A percentile compares a stretch with the other conserved stretches of the same genome.
Evolutionary conservation across 1,284 basidiomycete species (phyloP).

Genomic region (Ceratobasidium sp.): DNA sequence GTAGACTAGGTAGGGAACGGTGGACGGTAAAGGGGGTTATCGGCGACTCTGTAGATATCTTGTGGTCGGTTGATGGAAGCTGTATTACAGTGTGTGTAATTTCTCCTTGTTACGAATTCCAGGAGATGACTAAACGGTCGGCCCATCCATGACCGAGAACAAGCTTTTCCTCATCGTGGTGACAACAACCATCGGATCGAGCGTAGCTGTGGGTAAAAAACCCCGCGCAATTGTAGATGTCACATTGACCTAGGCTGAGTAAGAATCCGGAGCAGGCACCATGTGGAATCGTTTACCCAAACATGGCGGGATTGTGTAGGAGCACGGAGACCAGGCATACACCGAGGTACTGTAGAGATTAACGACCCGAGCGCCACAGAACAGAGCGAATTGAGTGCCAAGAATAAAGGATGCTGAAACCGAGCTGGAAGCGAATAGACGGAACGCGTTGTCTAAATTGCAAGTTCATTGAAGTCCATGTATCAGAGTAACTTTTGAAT

Average conservation of each 20-base stretch:
- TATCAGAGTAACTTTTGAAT: not conserved
- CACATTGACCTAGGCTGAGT: slow-evolving; percentile 3
- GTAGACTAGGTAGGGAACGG: not conserved
- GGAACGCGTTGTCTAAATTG: not conserved
- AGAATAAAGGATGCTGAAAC: not conserved
- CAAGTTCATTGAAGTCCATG: not conserved
- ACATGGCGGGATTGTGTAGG: not conserved
- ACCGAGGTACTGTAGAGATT: not conserved
- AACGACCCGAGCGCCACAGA: not conserved
- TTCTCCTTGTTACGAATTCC: slow-evolving; percentile 14
- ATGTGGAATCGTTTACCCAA: not conserved
- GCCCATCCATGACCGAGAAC: slow-evolving; percentile 6
- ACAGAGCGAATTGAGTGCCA: not conserved
- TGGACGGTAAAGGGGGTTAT: not conserved
- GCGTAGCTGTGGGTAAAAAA: not conserved
- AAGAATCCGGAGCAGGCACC: not conserved
- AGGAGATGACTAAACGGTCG: slow-evolving; percentile 39
- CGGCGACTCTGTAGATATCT: not conserved
- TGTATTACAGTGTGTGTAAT: not conserved
- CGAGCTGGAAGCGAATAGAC: slow-evolving; percentile 19
- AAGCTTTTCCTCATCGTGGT: not conserved
- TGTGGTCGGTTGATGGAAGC: not conserved
- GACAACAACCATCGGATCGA: not conserved
- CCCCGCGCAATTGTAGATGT: no score
- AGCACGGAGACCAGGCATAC: not conserved